A percentile compares a stretch with the other conserved stretches of the same genome.
These are phyloP conservation scores for Pythium coloratum DNA, from an alignment of 352 stramenopile species.

Conservation along the genomic window DNA sequence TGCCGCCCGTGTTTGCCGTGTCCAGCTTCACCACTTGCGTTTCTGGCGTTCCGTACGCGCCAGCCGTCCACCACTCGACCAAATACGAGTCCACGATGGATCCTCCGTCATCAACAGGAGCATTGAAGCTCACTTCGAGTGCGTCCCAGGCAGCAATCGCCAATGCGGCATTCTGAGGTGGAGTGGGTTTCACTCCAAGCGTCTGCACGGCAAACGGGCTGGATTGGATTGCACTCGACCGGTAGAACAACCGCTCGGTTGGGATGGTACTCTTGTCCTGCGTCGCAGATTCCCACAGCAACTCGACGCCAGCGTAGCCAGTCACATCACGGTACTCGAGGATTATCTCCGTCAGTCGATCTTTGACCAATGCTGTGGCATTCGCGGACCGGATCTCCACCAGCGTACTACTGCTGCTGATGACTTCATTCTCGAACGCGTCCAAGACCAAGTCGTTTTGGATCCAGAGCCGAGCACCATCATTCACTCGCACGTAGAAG, in stretches of 20 bases:
- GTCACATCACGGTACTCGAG: slow-evolving; percentile 94
- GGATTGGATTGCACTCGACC: slow-evolving; percentile 47
- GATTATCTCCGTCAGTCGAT: slow-evolving; percentile 38
- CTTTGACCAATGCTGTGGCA: slow-evolving; percentile 23
- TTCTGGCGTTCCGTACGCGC: slow-evolving; percentile 46
- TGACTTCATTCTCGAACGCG: slow-evolving; percentile 62
- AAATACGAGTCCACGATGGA: slow-evolving; percentile 78
- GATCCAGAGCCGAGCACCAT: slow-evolving; percentile 86
- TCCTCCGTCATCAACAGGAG: slow-evolving; percentile 85
- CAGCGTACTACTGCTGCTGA: not conserved
- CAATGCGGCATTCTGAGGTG: slow-evolving; percentile 42
- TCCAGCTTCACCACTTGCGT: slow-evolving; percentile 88
- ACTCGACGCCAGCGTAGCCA: slow-evolving; percentile 73
- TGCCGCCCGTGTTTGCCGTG: slow-evolving; percentile 69
- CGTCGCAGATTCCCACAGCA: slow-evolving; percentile 89
- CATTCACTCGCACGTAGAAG: slow-evolving; percentile 82
- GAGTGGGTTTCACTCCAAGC: slow-evolving; percentile 52
- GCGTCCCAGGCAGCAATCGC: slow-evolving; percentile 47
- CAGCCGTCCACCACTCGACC: slow-evolving; percentile 86
- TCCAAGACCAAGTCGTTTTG: slow-evolving; percentile 82
- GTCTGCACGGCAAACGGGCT: slow-evolving; percentile 70
- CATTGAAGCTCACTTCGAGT: slow-evolving; percentile 86
- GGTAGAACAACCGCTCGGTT: slow-evolving; percentile 84
- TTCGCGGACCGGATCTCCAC: slow-evolving; percentile 23
- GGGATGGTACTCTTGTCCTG: slow-evolving; percentile 90